Evolutionary conservation across 768 basidiomycete species (phyloP).

Genomic region (Agrocybe pediades): DNA sequence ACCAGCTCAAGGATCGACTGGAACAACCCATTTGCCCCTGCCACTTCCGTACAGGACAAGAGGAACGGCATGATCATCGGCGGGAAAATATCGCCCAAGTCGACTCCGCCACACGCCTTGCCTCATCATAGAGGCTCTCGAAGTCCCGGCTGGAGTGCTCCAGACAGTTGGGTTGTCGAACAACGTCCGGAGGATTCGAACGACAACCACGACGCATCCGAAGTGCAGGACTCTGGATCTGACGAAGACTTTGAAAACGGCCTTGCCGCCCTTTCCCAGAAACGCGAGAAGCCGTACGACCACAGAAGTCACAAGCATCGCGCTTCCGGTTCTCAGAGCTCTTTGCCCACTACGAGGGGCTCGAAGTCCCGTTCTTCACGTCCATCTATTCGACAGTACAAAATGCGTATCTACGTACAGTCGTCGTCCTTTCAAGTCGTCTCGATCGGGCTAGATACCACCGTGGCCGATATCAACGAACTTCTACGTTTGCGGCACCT

Average conservation of each 20-base stretch:
- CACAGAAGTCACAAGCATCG: background rate
- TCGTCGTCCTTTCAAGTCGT: conserved; percentile 77
- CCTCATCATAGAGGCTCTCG: conserved; percentile 16
- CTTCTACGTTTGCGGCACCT: conserved; percentile 62
- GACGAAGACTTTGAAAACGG: background rate
- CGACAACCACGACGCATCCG: conserved; percentile 9
- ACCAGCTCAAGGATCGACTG: conserved; percentile 36
- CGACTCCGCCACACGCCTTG: conserved; percentile 24
- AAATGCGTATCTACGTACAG: conserved; percentile 76
- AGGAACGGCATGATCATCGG: conserved; percentile 24
- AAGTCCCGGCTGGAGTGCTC: conserved; percentile 60
- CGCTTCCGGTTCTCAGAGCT: conserved; percentile 4
- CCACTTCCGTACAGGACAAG: conserved; percentile 28
- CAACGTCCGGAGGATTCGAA: conserved; percentile 24
- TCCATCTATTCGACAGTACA: conserved; percentile 33
- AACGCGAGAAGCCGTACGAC: background rate
- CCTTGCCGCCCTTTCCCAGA: background rate
- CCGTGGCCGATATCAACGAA: conserved; percentile 66
- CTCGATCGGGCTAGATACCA: conserved; percentile 60
- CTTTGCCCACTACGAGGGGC: conserved; percentile 9
- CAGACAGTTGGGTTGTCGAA: conserved; percentile 78
- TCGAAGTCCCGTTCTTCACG: conserved; percentile 10
- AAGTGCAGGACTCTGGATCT: conserved; percentile 8
- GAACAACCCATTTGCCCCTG: conserved; percentile 40
- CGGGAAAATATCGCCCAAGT: conserved; percentile 59